A percentile compares a stretch with the other conserved stretches of the same genome.
These are phyloP conservation scores for Paragyromitra xinjiangensis DNA, from an alignment of 495 filamentous ascomycete species.

Conservation along the genomic window DNA sequence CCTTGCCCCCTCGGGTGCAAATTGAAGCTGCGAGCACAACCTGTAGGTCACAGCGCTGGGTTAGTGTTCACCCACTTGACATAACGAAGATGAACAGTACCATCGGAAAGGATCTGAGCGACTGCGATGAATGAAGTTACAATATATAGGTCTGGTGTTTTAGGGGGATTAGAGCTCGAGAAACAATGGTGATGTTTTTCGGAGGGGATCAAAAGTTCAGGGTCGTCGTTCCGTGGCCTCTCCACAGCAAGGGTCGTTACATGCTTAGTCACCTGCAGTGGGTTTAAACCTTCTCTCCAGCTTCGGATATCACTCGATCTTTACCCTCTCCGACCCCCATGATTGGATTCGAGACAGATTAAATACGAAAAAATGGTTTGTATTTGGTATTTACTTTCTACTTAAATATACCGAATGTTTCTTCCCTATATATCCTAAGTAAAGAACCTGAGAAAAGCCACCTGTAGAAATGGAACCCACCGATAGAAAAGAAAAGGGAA, in stretches of 20 bases:
- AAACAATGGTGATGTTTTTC: slow-evolving; percentile 38
- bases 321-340: background rate
- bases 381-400: slow-evolving; percentile 31
- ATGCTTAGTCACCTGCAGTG: slow-evolving; percentile 41
- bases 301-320: slow-evolving; percentile 3
- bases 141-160: slow-evolving; percentile 12
- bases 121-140: slow-evolving; percentile 15
- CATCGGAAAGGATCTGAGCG: slow-evolving; percentile 37
- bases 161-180: slow-evolving; percentile 23
- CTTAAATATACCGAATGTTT: too few species aligned
- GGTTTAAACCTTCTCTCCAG: slow-evolving; percentile 16
- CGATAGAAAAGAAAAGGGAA: slow-evolving; percentile 24
- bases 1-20: slow-evolving; percentile 97
- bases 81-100: slow-evolving; percentile 16
- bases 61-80: slow-evolving; percentile 16
- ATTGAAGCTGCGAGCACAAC: slow-evolving; percentile 98
- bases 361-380: background rate
- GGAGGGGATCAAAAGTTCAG: slow-evolving; percentile 41
- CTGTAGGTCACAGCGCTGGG: slow-evolving; percentile 61
- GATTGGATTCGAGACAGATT: background rate
- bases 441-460: slow-evolving; percentile 16
- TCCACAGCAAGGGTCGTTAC: slow-evolving; percentile 32
- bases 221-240: slow-evolving; percentile 49
- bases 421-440: slow-evolving; percentile 1
- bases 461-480: background rate